Conservation (phyloP, 805 yeast species). For the Candida hungchunana region DNA sequence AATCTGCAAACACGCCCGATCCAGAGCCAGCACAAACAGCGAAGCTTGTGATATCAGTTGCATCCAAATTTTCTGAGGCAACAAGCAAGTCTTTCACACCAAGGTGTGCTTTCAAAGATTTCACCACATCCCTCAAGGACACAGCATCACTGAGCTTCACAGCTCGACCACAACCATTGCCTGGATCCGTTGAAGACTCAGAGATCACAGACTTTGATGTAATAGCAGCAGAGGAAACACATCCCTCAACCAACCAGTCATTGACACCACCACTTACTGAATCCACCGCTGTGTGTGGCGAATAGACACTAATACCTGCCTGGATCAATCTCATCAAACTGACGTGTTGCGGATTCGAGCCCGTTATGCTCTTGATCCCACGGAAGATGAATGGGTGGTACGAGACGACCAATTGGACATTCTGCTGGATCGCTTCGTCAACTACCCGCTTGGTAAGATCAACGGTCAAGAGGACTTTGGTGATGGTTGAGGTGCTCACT, state of each 20-base stretch:
- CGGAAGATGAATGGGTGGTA: constrained; percentile 94
- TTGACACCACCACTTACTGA: constrained; percentile 92
- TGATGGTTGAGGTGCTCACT: constrained; percentile 13
- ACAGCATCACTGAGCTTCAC: constrained; percentile 45
- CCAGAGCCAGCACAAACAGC: constrained; percentile 98
- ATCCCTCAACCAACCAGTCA: constrained; percentile 77
- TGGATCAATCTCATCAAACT: constrained; percentile 70
- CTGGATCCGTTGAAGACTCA: constrained; percentile 35
- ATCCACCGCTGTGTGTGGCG: constrained; percentile 96
- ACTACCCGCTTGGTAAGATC: constrained; percentile 83
- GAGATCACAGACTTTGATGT: constrained; percentile 36
- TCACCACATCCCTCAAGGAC: constrained; percentile 41
- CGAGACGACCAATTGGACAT: constrained; percentile 64
- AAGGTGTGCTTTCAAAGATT: constrained; percentile 49
- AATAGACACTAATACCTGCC: constrained; percentile 81
- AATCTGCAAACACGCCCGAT: constrained; percentile 78
- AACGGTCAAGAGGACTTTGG: constrained; percentile 59
- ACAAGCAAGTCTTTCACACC: constrained; percentile 58
- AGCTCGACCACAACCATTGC: constrained; percentile 81
- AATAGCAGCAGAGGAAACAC: constrained; percentile 31
- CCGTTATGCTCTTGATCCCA: constrained; percentile 71
- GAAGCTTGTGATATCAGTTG: constrained; percentile 41
- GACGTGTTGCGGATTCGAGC: constrained; percentile 70
- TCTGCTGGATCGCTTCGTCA: constrained; percentile 67
- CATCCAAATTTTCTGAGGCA: constrained; percentile 35